A percentile compares a stretch with the other conserved stretches of the same genome.
These are phyloP conservation scores for Penicillium bialowiezense DNA, from an alignment of 495 filamentous ascomycete species.

Conservation along the genomic window DNA sequence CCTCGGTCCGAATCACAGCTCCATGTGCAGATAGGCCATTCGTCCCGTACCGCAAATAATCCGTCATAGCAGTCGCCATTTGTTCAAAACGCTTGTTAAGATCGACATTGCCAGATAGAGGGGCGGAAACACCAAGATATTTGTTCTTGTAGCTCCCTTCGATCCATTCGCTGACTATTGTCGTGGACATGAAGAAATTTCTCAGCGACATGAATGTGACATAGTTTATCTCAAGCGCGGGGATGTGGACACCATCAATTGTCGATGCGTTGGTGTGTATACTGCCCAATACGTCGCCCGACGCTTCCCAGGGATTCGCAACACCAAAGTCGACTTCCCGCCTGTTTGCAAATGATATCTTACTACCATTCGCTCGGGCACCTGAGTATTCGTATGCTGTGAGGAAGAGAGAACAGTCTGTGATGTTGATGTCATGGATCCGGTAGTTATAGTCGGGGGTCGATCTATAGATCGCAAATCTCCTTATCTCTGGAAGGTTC, in stretches of 20 bases:
- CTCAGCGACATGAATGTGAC: constrained; percentile 2
- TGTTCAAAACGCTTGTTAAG: constrained; percentile 9
- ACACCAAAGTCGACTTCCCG: constrained; percentile 13
- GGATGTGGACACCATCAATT: not conserved
- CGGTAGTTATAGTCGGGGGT: constrained; percentile 3
- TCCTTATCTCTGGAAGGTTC: constrained; percentile 14
- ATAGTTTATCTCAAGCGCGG: not conserved
- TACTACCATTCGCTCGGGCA: constrained; percentile 10
- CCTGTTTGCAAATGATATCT: constrained; percentile 8
- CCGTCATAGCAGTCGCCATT: constrained; percentile 18
- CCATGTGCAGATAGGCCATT: constrained; percentile 8
- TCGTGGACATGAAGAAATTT: constrained; percentile 11
- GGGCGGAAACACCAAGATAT: constrained; percentile 8
- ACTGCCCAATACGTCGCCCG: not conserved
- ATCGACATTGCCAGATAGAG: constrained; percentile 11
- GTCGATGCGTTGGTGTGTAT: not conserved
- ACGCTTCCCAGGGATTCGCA: constrained; percentile 8
- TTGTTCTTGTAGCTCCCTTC: constrained; percentile 11
- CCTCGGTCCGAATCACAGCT: constrained; percentile 8
- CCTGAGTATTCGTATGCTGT: constrained; percentile 11
- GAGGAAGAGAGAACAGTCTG: constrained; percentile 15
- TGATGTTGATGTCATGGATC: constrained; percentile 12
- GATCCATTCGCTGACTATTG: constrained; percentile 11
- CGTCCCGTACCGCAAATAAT: constrained; percentile 14
- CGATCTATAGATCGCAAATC: constrained; percentile 16